These are phyloP conservation scores for Russula sp. DNA, from an alignment of 768 basidiomycete genomes.

Conservation along the genomic window DNA sequence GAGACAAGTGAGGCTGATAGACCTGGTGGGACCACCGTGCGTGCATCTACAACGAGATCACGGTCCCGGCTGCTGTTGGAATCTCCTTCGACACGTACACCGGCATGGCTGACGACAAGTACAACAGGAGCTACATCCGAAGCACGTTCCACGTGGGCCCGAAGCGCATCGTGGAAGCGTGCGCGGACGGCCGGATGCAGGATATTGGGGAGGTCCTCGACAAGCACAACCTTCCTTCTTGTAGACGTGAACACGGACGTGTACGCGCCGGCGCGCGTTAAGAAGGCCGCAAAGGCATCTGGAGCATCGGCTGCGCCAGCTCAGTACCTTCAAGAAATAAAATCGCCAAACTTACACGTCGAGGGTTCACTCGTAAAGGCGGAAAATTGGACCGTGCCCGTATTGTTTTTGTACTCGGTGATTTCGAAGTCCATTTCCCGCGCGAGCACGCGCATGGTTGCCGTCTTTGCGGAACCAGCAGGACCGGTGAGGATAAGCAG, in stretches of 20 bases:
- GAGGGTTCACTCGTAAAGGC: constrained; percentile 23
- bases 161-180: constrained; percentile 66
- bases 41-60: constrained; percentile 56
- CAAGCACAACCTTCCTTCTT: constrained; percentile 50
- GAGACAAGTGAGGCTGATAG: constrained; percentile 68
- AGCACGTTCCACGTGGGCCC: constrained; percentile 44
- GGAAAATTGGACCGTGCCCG: constrained; percentile 63
- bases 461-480: constrained; percentile 86
- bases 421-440: constrained; percentile 72
- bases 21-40: constrained; percentile 64
- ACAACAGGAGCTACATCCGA: constrained; percentile 54
- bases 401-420: constrained; percentile 48
- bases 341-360: neutral
- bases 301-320: constrained; percentile 9
- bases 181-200: constrained; percentile 61
- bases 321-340: neutral
- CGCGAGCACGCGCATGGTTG: constrained; percentile 71
- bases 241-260: constrained; percentile 41
- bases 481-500: constrained; percentile 84
- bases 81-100: constrained; percentile 60
- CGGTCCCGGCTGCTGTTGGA: constrained; percentile 43
- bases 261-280: constrained; percentile 62
- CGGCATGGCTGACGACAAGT: constrained; percentile 77
- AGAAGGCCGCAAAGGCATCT: constrained; percentile 69
- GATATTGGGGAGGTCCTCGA: constrained; percentile 91